Evolutionary conservation across 257 asterid genomes (phyloP), one percentile per base, ranked within the genome.

Genomic region (Echites panduratus): DNA sequence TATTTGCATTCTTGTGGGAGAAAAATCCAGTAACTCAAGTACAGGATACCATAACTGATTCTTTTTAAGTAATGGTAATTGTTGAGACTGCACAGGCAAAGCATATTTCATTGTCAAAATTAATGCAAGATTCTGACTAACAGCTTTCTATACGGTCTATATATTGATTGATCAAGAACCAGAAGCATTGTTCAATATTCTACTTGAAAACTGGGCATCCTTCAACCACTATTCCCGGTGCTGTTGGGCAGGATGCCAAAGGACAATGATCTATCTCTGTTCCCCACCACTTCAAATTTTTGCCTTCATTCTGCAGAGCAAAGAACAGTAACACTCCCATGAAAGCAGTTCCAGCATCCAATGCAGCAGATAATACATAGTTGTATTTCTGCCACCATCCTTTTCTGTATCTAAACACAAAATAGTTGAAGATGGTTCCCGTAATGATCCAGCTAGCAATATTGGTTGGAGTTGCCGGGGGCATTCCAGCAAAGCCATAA

Each of bases 291-390:
- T 84, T 78, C 0, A 90, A 80, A 4, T 72, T 29, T 3, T 89
- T 32, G 7, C 73, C 82, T 4, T 79, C 20, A 22, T 76, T 63
- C 57, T 82, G 91, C 74, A 92, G 79, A 2, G 88, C 61, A 32
- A 90, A 77, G 75, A 74, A 92, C 11, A 89, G 69, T 70, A 90
- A 22, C 49, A 92, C 86, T 0, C 83, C 97, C 93, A 90, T 74
- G 80, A 90, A 92, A 0, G 98, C 98, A 3, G 89, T 70, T 20
- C 97, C 98, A 7, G 96, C 91, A 29, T 85, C 87, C 10, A 92
- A 80, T 9, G 89, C 95, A 0, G 93, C 94, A 3, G 90, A 88
- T 80, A 92, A 26, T 4, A 92, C 87, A 32, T 90, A 89, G 41
- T 90, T 91, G 35, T 89, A 83, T 26, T 89, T 80, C 27, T 89